Evolutionary conservation across 768 basidiomycete genomes (phyloP).

Genomic region (Pleurotus pulmonarius): DNA sequence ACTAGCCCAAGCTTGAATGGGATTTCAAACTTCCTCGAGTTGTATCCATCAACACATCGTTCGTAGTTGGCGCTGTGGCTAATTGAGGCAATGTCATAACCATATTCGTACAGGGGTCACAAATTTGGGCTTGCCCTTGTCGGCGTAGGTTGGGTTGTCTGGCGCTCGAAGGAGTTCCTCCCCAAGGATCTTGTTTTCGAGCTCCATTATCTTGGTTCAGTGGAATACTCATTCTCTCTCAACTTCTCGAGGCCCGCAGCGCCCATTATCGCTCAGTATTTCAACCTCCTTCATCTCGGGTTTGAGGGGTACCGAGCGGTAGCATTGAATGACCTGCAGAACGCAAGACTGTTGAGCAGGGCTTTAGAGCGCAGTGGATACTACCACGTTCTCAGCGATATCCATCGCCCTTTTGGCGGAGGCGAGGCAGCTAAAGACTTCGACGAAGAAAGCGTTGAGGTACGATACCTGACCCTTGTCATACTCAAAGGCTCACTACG

Average conservation of each 20-base stretch:
- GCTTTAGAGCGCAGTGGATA: slow-evolving; percentile 56
- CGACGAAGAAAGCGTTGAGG: slow-evolving; percentile 58
- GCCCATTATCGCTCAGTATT: slow-evolving; percentile 61
- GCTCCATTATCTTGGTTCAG: slow-evolving; percentile 52
- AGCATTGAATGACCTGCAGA: slow-evolving; percentile 48
- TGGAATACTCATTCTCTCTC: slow-evolving; percentile 74
- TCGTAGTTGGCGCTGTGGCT: slow-evolving; percentile 15
- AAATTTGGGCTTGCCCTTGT: slow-evolving; percentile 58
- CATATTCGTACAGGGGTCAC: slow-evolving; percentile 49
- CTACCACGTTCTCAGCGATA: slow-evolving; percentile 50
- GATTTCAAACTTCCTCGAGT: slow-evolving; percentile 64
- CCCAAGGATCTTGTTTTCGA: slow-evolving; percentile 74
- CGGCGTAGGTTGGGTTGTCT: slow-evolving; percentile 69
- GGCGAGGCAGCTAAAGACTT: slow-evolving; percentile 22
- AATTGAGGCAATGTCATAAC: neutral
- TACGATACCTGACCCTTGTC: slow-evolving; percentile 17
- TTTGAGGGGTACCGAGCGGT: slow-evolving; percentile 52
- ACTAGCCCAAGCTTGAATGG: slow-evolving; percentile 56
- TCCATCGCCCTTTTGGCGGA: slow-evolving; percentile 38
- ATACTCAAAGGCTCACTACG: slow-evolving; percentile 12
- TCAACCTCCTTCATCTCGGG: slow-evolving; percentile 60
- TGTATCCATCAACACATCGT: slow-evolving; percentile 57
- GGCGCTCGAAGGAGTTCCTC: slow-evolving; percentile 59
- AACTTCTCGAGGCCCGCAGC: slow-evolving; percentile 63
- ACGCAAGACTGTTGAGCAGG: slow-evolving; percentile 60